Conservation (phyloP, 768 basidiomycete species). For the Nidula microcarpa region DNA sequence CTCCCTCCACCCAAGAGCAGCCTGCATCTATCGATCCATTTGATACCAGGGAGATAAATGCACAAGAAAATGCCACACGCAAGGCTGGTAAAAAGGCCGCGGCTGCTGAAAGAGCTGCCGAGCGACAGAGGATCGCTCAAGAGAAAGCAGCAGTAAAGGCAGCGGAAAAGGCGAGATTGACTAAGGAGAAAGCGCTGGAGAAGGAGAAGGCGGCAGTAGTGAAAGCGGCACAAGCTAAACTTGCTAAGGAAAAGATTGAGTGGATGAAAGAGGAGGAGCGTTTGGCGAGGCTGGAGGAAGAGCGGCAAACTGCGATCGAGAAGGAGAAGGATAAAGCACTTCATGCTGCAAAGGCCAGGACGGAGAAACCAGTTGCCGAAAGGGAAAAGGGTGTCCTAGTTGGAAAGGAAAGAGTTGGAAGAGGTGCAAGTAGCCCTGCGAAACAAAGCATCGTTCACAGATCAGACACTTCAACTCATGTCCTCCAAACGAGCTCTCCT, state of each 20-base stretch:
- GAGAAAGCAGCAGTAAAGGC: slow-evolving; percentile 56
- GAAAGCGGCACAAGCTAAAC: slow-evolving; percentile 33
- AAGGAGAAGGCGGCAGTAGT: slow-evolving; percentile 40
- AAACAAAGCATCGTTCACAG: too few species aligned
- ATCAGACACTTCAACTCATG: too few species aligned
- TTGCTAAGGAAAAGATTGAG: slow-evolving; percentile 11
- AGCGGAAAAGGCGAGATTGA: slow-evolving; percentile 50
- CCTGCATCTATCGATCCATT: not conserved
- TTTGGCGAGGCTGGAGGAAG: slow-evolving; percentile 10
- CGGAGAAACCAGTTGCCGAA: too few species aligned
- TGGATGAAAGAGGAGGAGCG: slow-evolving; percentile 34
- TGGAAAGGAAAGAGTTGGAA: too few species aligned
- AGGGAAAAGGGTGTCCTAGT: too few species aligned
- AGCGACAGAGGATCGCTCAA: slow-evolving; percentile 52
- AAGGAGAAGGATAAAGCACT: slow-evolving; percentile 30
- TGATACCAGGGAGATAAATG: slow-evolving; percentile 8
- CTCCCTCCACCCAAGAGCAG: slow-evolving; percentile 14
- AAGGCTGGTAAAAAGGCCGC: slow-evolving; percentile 65
- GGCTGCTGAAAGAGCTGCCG: slow-evolving; percentile 58
- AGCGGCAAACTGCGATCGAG: slow-evolving; percentile 15
- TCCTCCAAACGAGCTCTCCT: too few species aligned
- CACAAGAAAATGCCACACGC: slow-evolving; percentile 54
- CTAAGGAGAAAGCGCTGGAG: slow-evolving; percentile 51
- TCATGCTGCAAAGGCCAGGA: too few species aligned
- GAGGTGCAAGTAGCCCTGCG: too few species aligned